Evolutionary conservation across 176 grass and related monocot genomes (phyloP), one percentile per base, ranked within the genome.

Genomic region (Raddia guianensis): DNA sequence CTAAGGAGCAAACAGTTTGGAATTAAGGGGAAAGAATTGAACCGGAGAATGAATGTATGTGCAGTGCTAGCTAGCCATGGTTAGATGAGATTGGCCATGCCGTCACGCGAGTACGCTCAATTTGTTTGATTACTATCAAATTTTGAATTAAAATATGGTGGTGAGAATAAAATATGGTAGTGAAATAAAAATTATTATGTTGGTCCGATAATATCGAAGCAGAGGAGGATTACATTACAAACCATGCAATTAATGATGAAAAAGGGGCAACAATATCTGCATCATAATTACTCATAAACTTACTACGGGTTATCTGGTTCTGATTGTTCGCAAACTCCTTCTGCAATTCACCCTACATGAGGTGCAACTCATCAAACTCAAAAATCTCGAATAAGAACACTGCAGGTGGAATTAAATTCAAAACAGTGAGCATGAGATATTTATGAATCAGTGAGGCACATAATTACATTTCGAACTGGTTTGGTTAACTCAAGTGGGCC

Each of bases 341-440:
- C 90, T 94, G 92, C 83, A 98, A 87, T 67, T 89, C 86, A 21
- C 95, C 95, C 95, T 98, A 56, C 59, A 90, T 73, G 51, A 83
- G 42, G 12, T 37, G 54, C 64, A 45, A 73, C 10, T 72, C 57
- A 54, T 54, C 75, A 77, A 15, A 51, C 66, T 47, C 43, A 76
- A 58, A 27, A 46, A 76, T 48, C 10, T 8, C 33, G 15, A 55
- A 63, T 15, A 76, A 79, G 16, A 55, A 15, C 19, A 66, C 14
- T 66, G 5, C 9, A 35, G 56, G 72, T 76, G 48, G 57, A 67
- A 59, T 33, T 61, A 76, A 75, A 82, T 49, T 46, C 9, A 73
- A 69, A 70, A 68, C 18, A 59, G 3, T 42, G 21, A 46, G 15
- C 9, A 59, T 49, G 48, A 59, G 7, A 84, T 16, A 50, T 20